Base-by-base conservation (phyloP, 129 eudicot species). In the Tagetes patula region DNA sequence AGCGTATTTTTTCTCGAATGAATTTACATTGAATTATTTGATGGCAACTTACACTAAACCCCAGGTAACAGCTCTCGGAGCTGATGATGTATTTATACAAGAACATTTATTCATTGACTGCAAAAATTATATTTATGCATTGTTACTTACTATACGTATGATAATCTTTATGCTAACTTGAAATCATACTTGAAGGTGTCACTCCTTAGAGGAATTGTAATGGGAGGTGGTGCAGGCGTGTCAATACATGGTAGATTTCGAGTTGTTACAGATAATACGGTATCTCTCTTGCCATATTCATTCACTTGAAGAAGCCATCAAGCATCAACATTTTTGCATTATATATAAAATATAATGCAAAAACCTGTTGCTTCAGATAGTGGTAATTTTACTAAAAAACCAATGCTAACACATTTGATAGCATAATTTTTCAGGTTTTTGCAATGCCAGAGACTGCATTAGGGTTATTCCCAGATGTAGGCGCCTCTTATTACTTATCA, bases 191-290 rank as follows among this genome's bases (percentile, higher is more conserved):
- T 73, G 47, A 75, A 91, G 97, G 96, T 91, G 73, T 91, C 97
- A 42, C 78, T 91, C 43, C 96, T 91, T 61, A 77, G 86, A 81
- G 96, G 96, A 62, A 86, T 94, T 75, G 97, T 90, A 49, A 94
- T 94, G 99, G 99, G 99, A 65, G 99, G 99, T 75, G 99, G 99
- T 74, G 97, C 91, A 11, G 97, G 99, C 40, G 93, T 75, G 52
- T 90, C 99, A 41, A 60, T 94, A 36, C 99, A 94, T 78, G 99
- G 99, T 72, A 90, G 89, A 88, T 90, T 90, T 81, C 97, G 96
- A 50, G 85, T 94, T 72, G 99, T 90, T 74, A 94, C 96, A 5
- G 96, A 94, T 76, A 94, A 90, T 75, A 79, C 99, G 93, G 99
- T 94, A 94, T 67, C 63, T 63, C 54, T 70, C 72, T 82, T 69